Base-by-base conservation (phyloP, 2,329 filamentous ascomycete genomes). In the Biscogniauxia marginata region DNA sequence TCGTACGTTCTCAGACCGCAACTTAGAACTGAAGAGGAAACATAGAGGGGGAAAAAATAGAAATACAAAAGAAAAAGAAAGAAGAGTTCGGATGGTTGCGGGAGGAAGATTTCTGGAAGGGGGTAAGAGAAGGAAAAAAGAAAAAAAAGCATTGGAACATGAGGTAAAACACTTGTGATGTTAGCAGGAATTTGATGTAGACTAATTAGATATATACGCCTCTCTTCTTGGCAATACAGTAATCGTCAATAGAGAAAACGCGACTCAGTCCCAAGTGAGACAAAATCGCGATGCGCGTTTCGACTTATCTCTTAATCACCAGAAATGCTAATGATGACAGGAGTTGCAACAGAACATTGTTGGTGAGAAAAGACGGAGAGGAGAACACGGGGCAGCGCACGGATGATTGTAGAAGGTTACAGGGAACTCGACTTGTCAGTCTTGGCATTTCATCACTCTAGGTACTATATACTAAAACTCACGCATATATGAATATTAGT, bases 1-100 rank as follows among this genome's bases (percentile, higher is more conserved):
- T 59, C 54, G 46, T 60, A 55, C 20, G 30, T 34, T 47, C 13
- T 34, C 20, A 48, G 30, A 39, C n/a, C 30, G 5, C 13, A 39
- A 39, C 13, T 30, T 11, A 30, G 25, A n/a, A 30, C 25, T 30
- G 25, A 30, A 7, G 7, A 30, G 25, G 25, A 30, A 11, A 30
- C 8, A 8, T 7, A 30, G 25, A 7, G 25, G 13, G 25, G 2
- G 25, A 30, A 11, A 30, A 11, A 7, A 30, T 30, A 30, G 8
- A n/a, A 30, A 7, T 30, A 30, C 25, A 30, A 7, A 20, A 16
- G 9, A 20, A 3, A 6, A 16, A 18, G 21, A 20, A 16, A 20
- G 44, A 18, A 22, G 20, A 39, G 16, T 39, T 7, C 30, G 16
- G 7, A 39, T 39, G 30, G 30, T 16, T 39, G 30, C 30, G 16